phyloP scores from a whole-genome alignment of 2,329 filamentous ascomycete genomes.

The Fusarium aywerte region DNA sequence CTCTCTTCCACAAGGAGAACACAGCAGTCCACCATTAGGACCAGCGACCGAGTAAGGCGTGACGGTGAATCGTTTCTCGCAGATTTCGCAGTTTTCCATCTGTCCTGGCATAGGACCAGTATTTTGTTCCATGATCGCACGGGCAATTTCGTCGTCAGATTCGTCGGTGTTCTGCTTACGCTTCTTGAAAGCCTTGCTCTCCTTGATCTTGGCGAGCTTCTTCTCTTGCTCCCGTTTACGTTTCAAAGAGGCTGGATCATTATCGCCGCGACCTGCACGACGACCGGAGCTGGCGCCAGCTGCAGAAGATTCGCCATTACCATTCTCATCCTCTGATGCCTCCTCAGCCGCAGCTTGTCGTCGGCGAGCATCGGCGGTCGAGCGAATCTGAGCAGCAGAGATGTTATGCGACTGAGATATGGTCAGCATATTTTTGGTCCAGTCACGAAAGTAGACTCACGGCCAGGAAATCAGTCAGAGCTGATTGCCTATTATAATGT shows the following conservation, averaged over 20 bases:
- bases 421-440: conserved; percentile 31
- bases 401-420: conserved; percentile 73
- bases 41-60: conserved; percentile 88
- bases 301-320: conserved; percentile 35
- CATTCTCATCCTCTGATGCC: conserved; percentile 35
- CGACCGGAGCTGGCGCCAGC: conserved; percentile 37
- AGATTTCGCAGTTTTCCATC: conserved; percentile 86
- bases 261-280: conserved; percentile 45
- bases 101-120: conserved; percentile 78
- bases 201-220: conserved; percentile 70
- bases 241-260: conserved; percentile 43
- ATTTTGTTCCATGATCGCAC: conserved; percentile 59
- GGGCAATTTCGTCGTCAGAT: conserved; percentile 61
- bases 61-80: conserved; percentile 89
- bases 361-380: conserved; percentile 61
- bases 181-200: conserved; percentile 67
- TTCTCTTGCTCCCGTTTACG: conserved; percentile 60
- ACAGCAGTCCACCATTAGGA: conserved; percentile 86
- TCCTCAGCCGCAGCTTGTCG: conserved; percentile 50
- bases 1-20: conserved; percentile 81
- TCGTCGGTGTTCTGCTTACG: conserved; percentile 56
- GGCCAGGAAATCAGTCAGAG: conserved; percentile 65
- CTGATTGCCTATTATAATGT: conserved; percentile 56
- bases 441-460: conserved; percentile 46
- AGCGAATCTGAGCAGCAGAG: conserved; percentile 66